These are phyloP conservation scores for Fallopia convolvulus DNA, from an alignment of 148 eudicot species.

Conservation along the genomic window DNA sequence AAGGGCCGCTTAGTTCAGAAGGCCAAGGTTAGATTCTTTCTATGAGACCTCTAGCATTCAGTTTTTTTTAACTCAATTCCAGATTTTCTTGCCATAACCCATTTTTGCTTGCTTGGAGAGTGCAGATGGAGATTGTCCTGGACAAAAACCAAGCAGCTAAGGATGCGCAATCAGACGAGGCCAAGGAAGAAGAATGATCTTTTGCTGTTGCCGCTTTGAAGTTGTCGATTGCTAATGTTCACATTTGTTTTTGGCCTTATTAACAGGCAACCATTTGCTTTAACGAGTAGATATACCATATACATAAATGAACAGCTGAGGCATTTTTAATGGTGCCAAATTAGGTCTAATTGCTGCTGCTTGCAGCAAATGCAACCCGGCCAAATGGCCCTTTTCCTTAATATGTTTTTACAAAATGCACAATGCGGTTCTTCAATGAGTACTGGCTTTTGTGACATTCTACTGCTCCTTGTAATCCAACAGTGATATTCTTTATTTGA, in stretches of 20 bases:
- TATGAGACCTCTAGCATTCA: neutral
- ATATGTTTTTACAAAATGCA: neutral
- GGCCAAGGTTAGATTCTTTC: slow-evolving; percentile 32
- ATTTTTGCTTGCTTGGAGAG: neutral
- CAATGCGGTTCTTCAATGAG: neutral
- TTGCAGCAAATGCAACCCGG: slow-evolving; percentile 1
- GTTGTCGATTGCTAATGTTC: neutral
- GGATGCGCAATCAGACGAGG: slow-evolving; percentile 3
- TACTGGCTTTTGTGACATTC: neutral
- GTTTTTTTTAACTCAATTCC: neutral
- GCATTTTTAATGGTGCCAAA: neutral
- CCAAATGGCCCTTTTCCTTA: neutral
- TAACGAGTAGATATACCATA: slow-evolving; percentile 4
- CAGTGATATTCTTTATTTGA: neutral
- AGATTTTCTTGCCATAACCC: neutral
- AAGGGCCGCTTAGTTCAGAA: slow-evolving; percentile 55
- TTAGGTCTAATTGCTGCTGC: neutral
- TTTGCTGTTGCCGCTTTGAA: neutral
- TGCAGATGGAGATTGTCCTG: slow-evolving; percentile 57
- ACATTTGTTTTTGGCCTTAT: neutral
- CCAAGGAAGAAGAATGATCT: neutral
- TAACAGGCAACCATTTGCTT: slow-evolving; percentile 1
- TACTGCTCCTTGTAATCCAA: neutral
- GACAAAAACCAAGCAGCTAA: slow-evolving; percentile 20
- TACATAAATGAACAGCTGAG: neutral